Evolutionary conservation across 768 basidiomycete genomes (phyloP), one percentile per base, ranked within the genome.

Genomic region (Pholiota conissans): DNA sequence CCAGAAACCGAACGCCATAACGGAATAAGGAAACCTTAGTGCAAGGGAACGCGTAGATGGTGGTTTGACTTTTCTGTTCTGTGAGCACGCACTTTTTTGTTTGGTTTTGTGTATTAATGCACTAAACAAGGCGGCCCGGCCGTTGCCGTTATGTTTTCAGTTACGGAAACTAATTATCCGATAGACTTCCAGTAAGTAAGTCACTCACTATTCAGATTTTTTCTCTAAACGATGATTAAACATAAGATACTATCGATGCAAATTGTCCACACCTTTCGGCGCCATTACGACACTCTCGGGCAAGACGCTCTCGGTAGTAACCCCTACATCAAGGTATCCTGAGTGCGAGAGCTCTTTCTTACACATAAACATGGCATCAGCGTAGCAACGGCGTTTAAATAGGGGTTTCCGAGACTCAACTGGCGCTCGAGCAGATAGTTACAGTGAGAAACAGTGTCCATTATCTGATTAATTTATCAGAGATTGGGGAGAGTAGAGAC

Each of bases 1-100:
- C 22, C 73, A 52, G 52, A 66, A 49, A 28, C 40, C 35, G 39
- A 55, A 62, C 27, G 62, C 60, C 73, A 74, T 74, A 18, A 18
- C 22, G 18, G 20, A 40, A 49, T 28, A 61, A 22, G 49, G 52
- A 56, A 29, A 35, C 49, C 24, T 49, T 24, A 55, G 35, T 42
- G 34, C 28, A 51, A 28, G 14, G 28, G 37, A 46, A 22, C 30
- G 39, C 40, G 13, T 10, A 45, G 40, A 45, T 22, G 42, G 20
- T n/a, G 39, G 20, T 6, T 40, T 11, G n/a, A 20, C 8, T 40
- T 11, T 11, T 40, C 16, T 40, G 11, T 40, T 3, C 18, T 45
- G 42, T 32, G 30, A 32, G 30, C 42, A 18, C 20, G 8, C 42
- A 22, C 8, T 45, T 18, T 39, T 5, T 24, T 45, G 18, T 45